Percentiles rank a stretch among this genome's conserved stretches.
These are phyloP conservation scores for Megacollybia marginata DNA, from an alignment of 768 basidiomycete species.

Conservation along the genomic window DNA sequence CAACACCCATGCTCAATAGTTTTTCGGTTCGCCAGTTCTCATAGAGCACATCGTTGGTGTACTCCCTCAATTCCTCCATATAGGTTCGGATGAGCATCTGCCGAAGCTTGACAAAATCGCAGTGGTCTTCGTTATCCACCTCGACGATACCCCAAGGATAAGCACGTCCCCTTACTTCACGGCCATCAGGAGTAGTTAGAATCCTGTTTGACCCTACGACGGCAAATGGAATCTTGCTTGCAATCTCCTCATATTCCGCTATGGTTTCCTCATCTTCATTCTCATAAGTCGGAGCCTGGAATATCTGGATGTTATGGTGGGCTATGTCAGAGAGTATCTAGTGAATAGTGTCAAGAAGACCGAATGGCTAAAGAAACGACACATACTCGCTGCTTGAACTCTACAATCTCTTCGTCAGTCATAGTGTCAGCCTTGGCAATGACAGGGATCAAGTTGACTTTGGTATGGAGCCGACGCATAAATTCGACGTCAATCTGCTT, in stretches of 20 bases:
- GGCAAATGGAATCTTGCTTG: constrained; percentile 97
- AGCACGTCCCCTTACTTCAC: constrained; percentile 86
- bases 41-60: constrained; percentile 92
- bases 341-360: constrained; percentile 1
- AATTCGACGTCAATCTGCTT: constrained; percentile 99
- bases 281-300: constrained; percentile 96
- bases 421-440: constrained; percentile 98
- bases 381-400: constrained; percentile 88
- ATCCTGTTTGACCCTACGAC: constrained; percentile 90
- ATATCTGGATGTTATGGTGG: constrained; percentile 94
- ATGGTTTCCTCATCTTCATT: constrained; percentile 98
- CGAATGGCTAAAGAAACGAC: neutral
- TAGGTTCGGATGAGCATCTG: constrained; percentile 99
- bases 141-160: constrained; percentile 99
- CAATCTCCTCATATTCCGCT: constrained; percentile 96
- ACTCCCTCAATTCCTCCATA: constrained; percentile 98
- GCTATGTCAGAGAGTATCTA: constrained; percentile 91
- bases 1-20: constrained; percentile 93
- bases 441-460: constrained; percentile 97
- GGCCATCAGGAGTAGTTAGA: constrained; percentile 79
- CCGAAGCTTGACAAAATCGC: constrained; percentile 98
- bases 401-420: constrained; percentile 89
- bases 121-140: constrained; percentile 98
- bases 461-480: constrained; percentile 95
- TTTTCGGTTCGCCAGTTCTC: constrained; percentile 99